phyloP scores from a whole-genome alignment of 805 yeast genomes.

The Yarrowia porcina region DNA sequence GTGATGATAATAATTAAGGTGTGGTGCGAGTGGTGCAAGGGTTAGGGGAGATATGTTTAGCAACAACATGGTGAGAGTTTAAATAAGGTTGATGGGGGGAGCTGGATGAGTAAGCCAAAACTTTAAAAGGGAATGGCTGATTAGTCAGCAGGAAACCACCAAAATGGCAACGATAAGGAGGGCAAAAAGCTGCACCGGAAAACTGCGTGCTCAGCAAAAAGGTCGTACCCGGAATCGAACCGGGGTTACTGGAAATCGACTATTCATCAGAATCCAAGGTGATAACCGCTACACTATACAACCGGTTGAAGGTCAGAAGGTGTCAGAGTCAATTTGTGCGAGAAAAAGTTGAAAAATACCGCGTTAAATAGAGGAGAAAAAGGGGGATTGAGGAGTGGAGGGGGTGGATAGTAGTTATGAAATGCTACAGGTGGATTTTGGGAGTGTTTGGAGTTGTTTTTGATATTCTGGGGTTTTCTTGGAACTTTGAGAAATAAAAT shows the following conservation, averaged over 20 bases:
- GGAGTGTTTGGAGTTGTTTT: too few relatives aligned
- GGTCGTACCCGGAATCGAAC: slow-evolving; percentile 23
- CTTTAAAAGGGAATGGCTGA: too few relatives aligned
- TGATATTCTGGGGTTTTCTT: too few relatives aligned
- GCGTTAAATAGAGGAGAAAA: background rate
- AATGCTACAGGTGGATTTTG: too few relatives aligned
- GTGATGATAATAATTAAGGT: slow-evolving; percentile 14
- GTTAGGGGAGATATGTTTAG: background rate
- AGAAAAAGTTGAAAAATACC: too few relatives aligned
- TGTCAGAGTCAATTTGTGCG: background rate
- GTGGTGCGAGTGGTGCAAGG: background rate
- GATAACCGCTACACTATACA: slow-evolving; percentile 22
- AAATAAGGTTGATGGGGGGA: too few relatives aligned
- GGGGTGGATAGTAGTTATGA: too few relatives aligned
- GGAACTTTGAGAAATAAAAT: too few relatives aligned
- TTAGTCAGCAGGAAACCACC: too few relatives aligned
- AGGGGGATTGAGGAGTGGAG: too few relatives aligned
- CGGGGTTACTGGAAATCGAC: slow-evolving; percentile 15
- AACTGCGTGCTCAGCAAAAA: too few relatives aligned
- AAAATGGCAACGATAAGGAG: background rate
- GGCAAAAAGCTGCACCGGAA: too few relatives aligned
- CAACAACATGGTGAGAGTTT: background rate
- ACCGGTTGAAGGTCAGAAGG: background rate
- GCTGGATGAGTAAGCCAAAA: background rate
- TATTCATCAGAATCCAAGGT: slow-evolving; percentile 11